These are phyloP conservation scores for Neurospora sp. DNA, from an alignment of 495 filamentous ascomycete genomes.

Conservation along the genomic window DNA sequence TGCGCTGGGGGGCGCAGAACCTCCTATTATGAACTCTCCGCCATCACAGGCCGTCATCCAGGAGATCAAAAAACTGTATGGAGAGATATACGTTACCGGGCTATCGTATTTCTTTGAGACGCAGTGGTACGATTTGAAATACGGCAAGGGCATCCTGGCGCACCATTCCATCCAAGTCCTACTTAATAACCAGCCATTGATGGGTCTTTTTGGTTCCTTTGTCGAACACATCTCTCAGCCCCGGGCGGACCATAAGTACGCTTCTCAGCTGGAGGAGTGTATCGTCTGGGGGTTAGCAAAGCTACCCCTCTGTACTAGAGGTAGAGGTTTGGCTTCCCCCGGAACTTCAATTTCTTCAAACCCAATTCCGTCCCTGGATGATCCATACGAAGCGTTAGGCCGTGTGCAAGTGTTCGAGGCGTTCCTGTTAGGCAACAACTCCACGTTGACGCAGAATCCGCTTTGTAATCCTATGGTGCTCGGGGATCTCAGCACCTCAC, in stretches of 20 bases:
- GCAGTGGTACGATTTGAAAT: conserved; percentile 59
- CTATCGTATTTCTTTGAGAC: conserved; percentile 76
- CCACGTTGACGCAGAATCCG: conserved; percentile 48
- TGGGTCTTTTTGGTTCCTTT: conserved; percentile 53
- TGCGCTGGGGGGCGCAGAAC: conserved; percentile 50
- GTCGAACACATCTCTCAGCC: conserved; percentile 40
- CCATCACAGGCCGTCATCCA: conserved; percentile 42
- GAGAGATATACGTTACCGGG: conserved; percentile 64
- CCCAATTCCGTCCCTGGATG: conserved; percentile 25
- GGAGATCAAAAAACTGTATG: conserved; percentile 65
- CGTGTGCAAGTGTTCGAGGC: conserved; percentile 67
- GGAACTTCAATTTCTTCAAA: conserved; percentile 12
- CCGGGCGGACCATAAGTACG: conserved; percentile 47
- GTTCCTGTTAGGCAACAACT: conserved; percentile 50
- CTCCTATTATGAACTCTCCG: conserved; percentile 48
- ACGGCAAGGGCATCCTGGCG: conserved; percentile 19
- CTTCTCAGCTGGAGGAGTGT: conserved; percentile 56
- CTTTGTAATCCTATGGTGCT: conserved; percentile 27
- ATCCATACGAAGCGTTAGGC: conserved; percentile 48
- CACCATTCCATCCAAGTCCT: conserved; percentile 28
- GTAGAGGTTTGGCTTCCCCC: conserved; percentile 15
- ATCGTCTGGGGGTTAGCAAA: conserved; percentile 59
- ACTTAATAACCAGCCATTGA: conserved; percentile 46
- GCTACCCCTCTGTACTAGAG: conserved; percentile 13
- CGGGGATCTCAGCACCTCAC: conserved; percentile 40